Conservation (phyloP, 2,329 filamentous ascomycete genomes). For the Cladophialophora immunda region DNA sequence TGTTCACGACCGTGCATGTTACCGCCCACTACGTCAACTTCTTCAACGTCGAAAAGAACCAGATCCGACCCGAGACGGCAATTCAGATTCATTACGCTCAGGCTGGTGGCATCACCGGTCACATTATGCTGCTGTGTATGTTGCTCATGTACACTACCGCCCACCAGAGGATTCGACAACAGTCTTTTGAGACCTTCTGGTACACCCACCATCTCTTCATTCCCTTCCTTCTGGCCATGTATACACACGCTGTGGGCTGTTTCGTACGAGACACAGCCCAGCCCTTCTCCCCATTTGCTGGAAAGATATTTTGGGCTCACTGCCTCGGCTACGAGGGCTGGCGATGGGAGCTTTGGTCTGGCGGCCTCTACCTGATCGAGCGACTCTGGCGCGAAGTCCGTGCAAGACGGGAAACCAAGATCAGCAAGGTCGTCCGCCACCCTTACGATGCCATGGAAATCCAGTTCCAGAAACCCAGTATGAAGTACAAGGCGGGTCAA, state of each 20-base stretch:
- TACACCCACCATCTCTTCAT: conserved; percentile 99
- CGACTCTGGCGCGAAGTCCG: conserved; percentile 91
- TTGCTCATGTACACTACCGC: conserved; percentile 96
- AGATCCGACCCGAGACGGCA: conserved; percentile 81
- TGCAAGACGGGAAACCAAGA: conserved; percentile 81
- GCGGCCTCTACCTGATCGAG: conserved; percentile 84
- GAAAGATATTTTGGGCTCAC: conserved; percentile 83
- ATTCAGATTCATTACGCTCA: conserved; percentile 91
- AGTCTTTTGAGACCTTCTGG: conserved; percentile 99
- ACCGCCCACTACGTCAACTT: conserved; percentile 95
- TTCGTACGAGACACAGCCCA: conserved; percentile 85
- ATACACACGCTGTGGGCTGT: conserved; percentile 94
- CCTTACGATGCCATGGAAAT: conserved; percentile 97
- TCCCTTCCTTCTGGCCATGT: conserved; percentile 90
- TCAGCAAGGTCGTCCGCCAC: conserved; percentile 92
- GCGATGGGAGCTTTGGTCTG: conserved; percentile 93
- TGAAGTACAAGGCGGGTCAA: conserved; percentile 98
- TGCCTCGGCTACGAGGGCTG: conserved; percentile 96
- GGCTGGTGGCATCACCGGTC: conserved; percentile 90
- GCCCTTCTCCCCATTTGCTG: conserved; percentile 83
- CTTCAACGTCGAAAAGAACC: conserved; percentile 88
- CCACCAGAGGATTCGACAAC: conserved; percentile 90
- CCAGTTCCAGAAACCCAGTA: conserved; percentile 93
- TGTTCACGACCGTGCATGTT: conserved; percentile 83
- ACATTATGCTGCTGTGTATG: conserved; percentile 99